Evolutionary conservation across 208 protist species (phyloP), one percentile per base, ranked within the genome.

Genomic region (Acanthamoeba castellanii): DNA sequence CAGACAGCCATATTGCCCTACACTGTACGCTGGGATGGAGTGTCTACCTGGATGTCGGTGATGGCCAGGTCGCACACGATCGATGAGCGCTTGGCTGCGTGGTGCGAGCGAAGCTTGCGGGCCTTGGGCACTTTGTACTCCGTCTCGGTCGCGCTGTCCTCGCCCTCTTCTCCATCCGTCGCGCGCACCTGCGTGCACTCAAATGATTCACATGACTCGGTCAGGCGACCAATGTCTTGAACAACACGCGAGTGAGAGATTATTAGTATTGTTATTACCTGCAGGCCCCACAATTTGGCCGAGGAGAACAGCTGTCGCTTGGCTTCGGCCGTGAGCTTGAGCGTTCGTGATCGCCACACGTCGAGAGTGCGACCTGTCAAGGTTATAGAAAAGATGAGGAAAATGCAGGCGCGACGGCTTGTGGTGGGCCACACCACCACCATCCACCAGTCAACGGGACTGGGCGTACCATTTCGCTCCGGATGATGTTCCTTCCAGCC

Each of bases 401-500:
- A 47, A 47, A 47, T 32, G 22, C 47, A 42, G 47, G 34, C 32
- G 1, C 32, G 16, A 52, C 30, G 37, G 20, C 34, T 22, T 82
- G 34, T 11, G 11, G 47, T 4, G 4, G 47, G 47, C 7, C 11
- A 11, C 47, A 52, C 47, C 11, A 52, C 47, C 47, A 52, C 47
- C 4, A 52, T 4, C 47, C 47, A 52, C 47, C 7, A 11, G 37
- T 42, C 3, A 42, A 45, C 16, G 37, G 7, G 72, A 81, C n/a
- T 4, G 18, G 37, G 9, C 72, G 72, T 2, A 81, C 72, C 72
- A 14, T 30, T 81, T 3, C 32, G 72, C 72, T 90, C 84, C 3
- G 50, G 84, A 27, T 90, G 50, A 32, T 90, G 30, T 3, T 90
- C 84, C 34, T 90, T 90, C 84, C 84, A 90, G 18, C 84, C 84